Evolutionary conservation across 1,284 basidiomycete genomes (phyloP), one percentile per base, ranked within the genome.

Genomic region (Exobasidium rhododendri): DNA sequence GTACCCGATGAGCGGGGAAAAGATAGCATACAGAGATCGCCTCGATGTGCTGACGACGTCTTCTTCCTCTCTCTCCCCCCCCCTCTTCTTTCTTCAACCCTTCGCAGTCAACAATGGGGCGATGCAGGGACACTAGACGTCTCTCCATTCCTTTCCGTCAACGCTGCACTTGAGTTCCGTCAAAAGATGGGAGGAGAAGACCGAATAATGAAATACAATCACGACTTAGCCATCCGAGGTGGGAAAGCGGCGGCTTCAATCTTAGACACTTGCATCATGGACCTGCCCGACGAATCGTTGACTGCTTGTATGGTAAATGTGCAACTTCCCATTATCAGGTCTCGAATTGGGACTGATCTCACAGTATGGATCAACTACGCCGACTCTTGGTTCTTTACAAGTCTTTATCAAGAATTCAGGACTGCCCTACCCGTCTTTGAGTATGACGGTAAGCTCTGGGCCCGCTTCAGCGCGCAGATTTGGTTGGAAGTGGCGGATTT

Each of bases 111-210:
- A 47, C 68, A 78, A 59, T 74, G 71, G 66, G 58, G 47, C 46
- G 65, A 53, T 58, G 51, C 54, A 2, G 73, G 69, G 1, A 73
- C 68, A 22, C 44, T 64, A n/a, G 67, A 75, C 31, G 49, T 63
- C 3, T 60, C 58, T 35, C 66, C 64, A 59, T 64, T 65, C 35
- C 57, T 74, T 17, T 58, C 44, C 51, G 51, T 75, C 22, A 53
- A 66, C 4, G 69, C 78, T 85, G 91, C 91, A 0, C 78, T 94
- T 7, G 84, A 88, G 49, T 94, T 92, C 81, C 85, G 92, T 28
- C 75, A 85, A 55, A 88, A 86, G 85, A 82, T 94, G 22, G 92
- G 92, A 0, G 92, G 92, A 1, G 92, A 94, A 80, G 82, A 84
- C 17, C 84, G 84, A 60, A 92, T 94, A 65, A 87, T 88, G 73